Evolutionary conservation across 306 rosid species (phyloP).

Genomic region (Vachellia collinsii): DNA sequence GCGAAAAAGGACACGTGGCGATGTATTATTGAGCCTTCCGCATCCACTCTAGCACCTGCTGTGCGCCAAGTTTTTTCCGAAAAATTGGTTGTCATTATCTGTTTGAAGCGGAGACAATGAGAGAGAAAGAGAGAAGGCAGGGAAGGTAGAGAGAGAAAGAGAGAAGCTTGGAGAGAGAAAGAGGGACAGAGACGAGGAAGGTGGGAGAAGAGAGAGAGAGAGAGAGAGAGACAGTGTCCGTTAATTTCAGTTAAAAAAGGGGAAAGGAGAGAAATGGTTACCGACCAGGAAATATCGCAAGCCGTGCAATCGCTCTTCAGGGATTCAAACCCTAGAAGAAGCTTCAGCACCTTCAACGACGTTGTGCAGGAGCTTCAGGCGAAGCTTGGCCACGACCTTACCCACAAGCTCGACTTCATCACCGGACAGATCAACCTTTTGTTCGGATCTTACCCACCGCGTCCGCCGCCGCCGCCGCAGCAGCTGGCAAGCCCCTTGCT

Average conservation of each 20-base stretch:
- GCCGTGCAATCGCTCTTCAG: slow-evolving; percentile 58
- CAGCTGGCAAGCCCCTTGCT: slow-evolving; percentile 32
- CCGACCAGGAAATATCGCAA: slow-evolving; percentile 73
- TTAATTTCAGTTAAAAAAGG: slow-evolving; percentile 44
- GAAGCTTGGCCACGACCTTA: slow-evolving; percentile 67
- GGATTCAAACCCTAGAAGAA: slow-evolving; percentile 50
- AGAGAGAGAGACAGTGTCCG: slow-evolving; percentile 32
- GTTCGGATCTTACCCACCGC: slow-evolving; percentile 44
- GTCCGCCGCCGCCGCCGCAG: slow-evolving; percentile 2
- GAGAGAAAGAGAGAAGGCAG: slow-evolving; percentile 37
- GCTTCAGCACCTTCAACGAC: slow-evolving; percentile 56
- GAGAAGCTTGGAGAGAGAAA: slow-evolving; percentile 33
- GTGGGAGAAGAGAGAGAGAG: background rate
- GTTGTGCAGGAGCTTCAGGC: slow-evolving; percentile 66
- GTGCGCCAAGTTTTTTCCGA: background rate
- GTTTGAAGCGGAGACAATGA: background rate
- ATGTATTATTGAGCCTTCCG: background rate
- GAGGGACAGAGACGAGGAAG: slow-evolving; percentile 1
- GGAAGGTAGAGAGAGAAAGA: slow-evolving; percentile 40
- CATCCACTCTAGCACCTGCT: background rate
- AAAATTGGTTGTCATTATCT: slow-evolving; percentile 38
- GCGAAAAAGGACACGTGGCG: background rate
- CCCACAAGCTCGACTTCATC: slow-evolving; percentile 74
- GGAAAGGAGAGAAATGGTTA: slow-evolving; percentile 44
- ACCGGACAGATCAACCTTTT: slow-evolving; percentile 60